phyloP scores from a whole-genome alignment of 1,139 yeast genomes.

The Suhomyces bolitotheri region DNA sequence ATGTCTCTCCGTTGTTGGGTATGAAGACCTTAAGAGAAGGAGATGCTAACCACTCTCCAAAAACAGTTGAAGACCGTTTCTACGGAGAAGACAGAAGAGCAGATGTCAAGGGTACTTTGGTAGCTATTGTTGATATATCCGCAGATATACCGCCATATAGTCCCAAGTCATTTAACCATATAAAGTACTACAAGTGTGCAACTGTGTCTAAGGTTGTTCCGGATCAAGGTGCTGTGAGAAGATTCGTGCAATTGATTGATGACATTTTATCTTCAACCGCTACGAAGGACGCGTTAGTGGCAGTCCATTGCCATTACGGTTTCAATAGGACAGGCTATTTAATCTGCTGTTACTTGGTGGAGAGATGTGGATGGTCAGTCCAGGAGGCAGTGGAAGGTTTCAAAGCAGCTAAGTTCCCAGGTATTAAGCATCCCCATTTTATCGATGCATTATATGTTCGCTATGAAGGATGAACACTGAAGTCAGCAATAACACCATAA shows the following conservation, averaged over 20 bases:
- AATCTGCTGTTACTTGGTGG: conserved; percentile 69
- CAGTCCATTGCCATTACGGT: conserved; percentile 81
- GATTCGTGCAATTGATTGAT: conserved; percentile 57
- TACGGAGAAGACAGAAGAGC: conserved; percentile 25
- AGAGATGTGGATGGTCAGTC: conserved; percentile 58
- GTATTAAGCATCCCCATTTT: conserved; percentile 77
- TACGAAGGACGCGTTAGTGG: conserved; percentile 44
- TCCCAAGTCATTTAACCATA: conserved; percentile 53
- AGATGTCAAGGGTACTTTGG: conserved; percentile 38
- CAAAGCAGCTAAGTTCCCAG: conserved; percentile 60
- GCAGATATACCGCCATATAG: conserved; percentile 77
- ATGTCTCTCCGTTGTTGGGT: conserved; percentile 56
- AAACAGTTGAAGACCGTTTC: conserved; percentile 47
- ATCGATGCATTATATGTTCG: conserved; percentile 71
- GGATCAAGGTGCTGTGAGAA: conserved; percentile 57
- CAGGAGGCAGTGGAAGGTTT: conserved; percentile 66
- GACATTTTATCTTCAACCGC: conserved; percentile 36
- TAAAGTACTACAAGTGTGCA: conserved; percentile 68
- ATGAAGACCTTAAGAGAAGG: conserved; percentile 76
- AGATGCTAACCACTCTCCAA: conserved; percentile 63
- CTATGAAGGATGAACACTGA: conserved; percentile 46
- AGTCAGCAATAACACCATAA: neutral
- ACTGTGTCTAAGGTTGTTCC: conserved; percentile 82
- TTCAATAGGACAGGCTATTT: conserved; percentile 78
- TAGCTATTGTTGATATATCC: conserved; percentile 69